These are phyloP conservation scores for Huiozyma sinensis DNA, from an alignment of 805 yeast genomes.

Conservation along the genomic window DNA sequence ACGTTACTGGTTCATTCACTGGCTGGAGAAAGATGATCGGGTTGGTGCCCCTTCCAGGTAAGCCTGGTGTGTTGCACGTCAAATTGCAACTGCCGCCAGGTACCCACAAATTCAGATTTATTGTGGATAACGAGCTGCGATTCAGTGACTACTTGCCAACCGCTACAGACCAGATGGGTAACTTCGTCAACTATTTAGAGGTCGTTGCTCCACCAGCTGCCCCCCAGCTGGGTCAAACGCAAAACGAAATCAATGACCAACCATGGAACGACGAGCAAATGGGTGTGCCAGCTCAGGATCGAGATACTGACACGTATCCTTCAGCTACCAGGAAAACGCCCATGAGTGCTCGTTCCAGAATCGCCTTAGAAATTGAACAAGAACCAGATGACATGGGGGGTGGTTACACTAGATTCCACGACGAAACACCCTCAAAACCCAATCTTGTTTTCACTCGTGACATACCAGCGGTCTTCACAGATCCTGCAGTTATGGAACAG, in stretches of 20 bases:
- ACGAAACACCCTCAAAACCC: slow-evolving; percentile 33
- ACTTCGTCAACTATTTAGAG: slow-evolving; percentile 85
- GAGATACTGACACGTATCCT: neutral
- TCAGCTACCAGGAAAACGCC: slow-evolving; percentile 7
- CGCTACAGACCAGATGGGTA: slow-evolving; percentile 95
- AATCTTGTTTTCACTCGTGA: slow-evolving; percentile 42
- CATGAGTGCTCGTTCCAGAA: slow-evolving; percentile 39
- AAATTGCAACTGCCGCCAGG: slow-evolving; percentile 78
- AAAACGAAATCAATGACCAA: slow-evolving; percentile 9
- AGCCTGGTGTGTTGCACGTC: slow-evolving; percentile 40
- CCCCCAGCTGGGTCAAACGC: slow-evolving; percentile 16
- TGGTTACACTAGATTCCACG: slow-evolving; percentile 69
- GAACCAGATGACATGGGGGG: slow-evolving; percentile 63
- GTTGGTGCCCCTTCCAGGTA: slow-evolving; percentile 35
- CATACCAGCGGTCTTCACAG: slow-evolving; percentile 76
- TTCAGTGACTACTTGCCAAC: slow-evolving; percentile 87
- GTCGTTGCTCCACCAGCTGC: slow-evolving; percentile 35
- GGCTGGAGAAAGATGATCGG: slow-evolving; percentile 99
- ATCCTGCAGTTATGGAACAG: slow-evolving; percentile 80
- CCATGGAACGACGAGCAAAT: slow-evolving; percentile 2
- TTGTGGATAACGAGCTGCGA: slow-evolving; percentile 85
- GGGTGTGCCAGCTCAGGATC: slow-evolving; percentile 2
- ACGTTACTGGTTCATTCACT: slow-evolving; percentile 94
- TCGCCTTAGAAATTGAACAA: slow-evolving; percentile 31
- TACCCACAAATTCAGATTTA: slow-evolving; percentile 86